These are phyloP conservation scores for Penicillium tannophilum DNA, from an alignment of 495 filamentous ascomycete species.

Conservation along the genomic window DNA sequence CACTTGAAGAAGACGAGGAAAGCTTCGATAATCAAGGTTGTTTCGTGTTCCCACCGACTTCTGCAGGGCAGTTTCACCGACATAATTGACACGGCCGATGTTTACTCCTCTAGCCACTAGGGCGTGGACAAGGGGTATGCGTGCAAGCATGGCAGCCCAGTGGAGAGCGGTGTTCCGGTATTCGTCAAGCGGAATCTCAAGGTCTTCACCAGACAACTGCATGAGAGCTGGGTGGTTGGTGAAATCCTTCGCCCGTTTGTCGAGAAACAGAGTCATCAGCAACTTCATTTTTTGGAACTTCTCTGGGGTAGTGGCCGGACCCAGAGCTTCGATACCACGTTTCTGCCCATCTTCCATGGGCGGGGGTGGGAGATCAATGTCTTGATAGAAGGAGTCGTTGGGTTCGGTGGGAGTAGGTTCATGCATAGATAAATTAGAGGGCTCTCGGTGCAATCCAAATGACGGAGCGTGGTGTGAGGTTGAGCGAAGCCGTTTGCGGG, in stretches of 20 bases:
- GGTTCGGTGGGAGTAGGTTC: slow-evolving; percentile 79
- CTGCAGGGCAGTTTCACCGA: slow-evolving; percentile 90
- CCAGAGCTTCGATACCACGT: slow-evolving; percentile 67
- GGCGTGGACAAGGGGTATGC: slow-evolving; percentile 74
- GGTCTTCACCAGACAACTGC: slow-evolving; percentile 74
- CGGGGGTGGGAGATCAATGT: slow-evolving; percentile 53
- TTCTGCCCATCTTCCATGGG: slow-evolving; percentile 55
- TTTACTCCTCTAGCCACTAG: slow-evolving; percentile 81
- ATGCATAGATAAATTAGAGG: slow-evolving; percentile 44
- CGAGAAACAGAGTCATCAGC: slow-evolving; percentile 85
- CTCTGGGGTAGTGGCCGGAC: slow-evolving; percentile 64
- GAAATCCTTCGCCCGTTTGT: slow-evolving; percentile 65
- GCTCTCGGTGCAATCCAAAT: slow-evolving; percentile 39
- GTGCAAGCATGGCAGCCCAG: slow-evolving; percentile 96
- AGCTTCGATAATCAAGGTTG: slow-evolving; percentile 79
- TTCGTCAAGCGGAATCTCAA: slow-evolving; percentile 87
- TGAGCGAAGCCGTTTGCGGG: slow-evolving; percentile 75
- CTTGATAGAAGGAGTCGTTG: slow-evolving; percentile 79
- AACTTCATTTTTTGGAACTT: slow-evolving; percentile 74
- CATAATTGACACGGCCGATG: slow-evolving; percentile 81
- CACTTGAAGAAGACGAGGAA: slow-evolving; percentile 82
- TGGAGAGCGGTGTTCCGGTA: slow-evolving; percentile 88
- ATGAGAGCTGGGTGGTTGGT: slow-evolving; percentile 64
- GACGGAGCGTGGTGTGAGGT: slow-evolving; percentile 51
- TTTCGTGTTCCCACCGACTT: slow-evolving; percentile 86